Evolutionary conservation across 1,139 yeast species (phyloP).

Genomic region (Meyerozyma guilliermondii): DNA sequence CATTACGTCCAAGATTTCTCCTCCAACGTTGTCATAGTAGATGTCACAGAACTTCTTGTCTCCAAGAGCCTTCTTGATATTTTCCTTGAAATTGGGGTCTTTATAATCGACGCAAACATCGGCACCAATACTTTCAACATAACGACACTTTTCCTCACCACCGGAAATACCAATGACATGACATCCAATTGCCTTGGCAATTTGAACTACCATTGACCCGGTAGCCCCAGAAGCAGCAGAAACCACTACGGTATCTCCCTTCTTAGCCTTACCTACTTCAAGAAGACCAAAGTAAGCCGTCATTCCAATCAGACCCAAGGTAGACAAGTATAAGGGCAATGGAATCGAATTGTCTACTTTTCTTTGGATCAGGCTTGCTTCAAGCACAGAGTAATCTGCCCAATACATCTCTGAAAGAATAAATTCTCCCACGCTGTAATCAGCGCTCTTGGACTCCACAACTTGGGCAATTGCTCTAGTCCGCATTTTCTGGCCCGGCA

Average conservation of each 20-base stretch:
- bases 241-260: conserved; percentile 38
- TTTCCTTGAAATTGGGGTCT: conserved; percentile 12
- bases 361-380: neutral
- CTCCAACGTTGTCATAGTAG: conserved; percentile 23
- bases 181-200: conserved; percentile 33
- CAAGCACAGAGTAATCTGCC: conserved; percentile 33
- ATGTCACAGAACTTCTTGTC: conserved; percentile 15
- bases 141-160: conserved; percentile 49
- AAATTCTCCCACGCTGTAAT: conserved; percentile 40
- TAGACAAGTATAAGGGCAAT: conserved; percentile 16
- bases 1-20: conserved; percentile 16
- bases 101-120: conserved; percentile 53
- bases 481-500: conserved; percentile 44
- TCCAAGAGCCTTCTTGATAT: conserved; percentile 11
- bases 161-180: conserved; percentile 62
- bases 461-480: conserved; percentile 49
- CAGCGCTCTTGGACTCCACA: conserved; percentile 34
- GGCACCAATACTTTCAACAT: conserved; percentile 53
- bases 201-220: conserved; percentile 57
- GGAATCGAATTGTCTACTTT: neutral
- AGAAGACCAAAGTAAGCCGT: conserved; percentile 59
- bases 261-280: conserved; percentile 38
- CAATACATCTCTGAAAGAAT: conserved; percentile 33
- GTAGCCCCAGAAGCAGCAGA: conserved; percentile 74
- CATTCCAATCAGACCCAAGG: conserved; percentile 50